A percentile compares a stretch with the other conserved stretches of the same genome.
Evolutionary conservation across 805 yeast species (phyloP).

Genomic region (Komagataella populi): DNA sequence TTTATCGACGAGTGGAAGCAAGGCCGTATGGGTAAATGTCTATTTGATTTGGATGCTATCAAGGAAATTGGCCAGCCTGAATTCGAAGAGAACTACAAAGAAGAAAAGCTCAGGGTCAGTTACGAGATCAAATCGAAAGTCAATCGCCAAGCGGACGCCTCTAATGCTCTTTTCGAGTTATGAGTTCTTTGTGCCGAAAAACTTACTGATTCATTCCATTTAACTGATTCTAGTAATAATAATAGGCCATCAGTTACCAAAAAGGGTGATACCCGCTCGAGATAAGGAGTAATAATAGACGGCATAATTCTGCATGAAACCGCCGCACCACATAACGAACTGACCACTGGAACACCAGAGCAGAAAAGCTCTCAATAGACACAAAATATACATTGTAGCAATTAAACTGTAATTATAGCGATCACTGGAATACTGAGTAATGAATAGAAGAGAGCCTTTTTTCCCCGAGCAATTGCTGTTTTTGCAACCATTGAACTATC

Average conservation of each 20-base stretch:
- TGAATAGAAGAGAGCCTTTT: no score
- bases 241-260: not conserved
- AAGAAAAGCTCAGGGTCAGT: slow-evolving; percentile 8
- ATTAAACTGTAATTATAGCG: no score
- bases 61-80: slow-evolving; percentile 2
- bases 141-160: not conserved
- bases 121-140: not conserved
- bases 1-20: slow-evolving; percentile 52
- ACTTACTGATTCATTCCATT: no score
- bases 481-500: no score
- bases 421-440: no score
- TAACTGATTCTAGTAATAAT: not conserved
- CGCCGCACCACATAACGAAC: not conserved
- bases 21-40: slow-evolving; percentile 28
- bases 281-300: not conserved
- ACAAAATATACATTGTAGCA: no score
- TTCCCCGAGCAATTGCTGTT: no score
- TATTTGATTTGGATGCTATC: slow-evolving; percentile 15
- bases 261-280: not conserved
- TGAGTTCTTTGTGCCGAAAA: not conserved
- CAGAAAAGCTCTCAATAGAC: not conserved
- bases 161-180: slow-evolving; percentile 1
- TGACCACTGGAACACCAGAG: not conserved
- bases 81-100: slow-evolving; percentile 2
- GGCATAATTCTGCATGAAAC: not conserved